Conservation (phyloP, 2,329 filamentous ascomycete genomes). For the Westerdykella aurantiaca region DNA sequence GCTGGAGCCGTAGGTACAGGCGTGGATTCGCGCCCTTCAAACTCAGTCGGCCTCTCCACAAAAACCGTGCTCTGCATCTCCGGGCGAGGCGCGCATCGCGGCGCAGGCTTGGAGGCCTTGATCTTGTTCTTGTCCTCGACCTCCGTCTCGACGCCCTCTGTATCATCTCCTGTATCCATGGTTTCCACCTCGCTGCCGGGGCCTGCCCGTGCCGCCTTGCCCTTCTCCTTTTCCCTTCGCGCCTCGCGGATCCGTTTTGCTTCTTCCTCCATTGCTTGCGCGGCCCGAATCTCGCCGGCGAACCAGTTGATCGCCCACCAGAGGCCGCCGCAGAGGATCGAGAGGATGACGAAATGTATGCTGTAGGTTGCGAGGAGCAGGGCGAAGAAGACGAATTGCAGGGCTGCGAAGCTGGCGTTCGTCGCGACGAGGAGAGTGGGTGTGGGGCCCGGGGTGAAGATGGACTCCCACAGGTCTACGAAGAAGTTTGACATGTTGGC, state of each 20-base stretch:
- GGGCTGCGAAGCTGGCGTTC: slow-evolving; percentile 78
- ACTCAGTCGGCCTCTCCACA: slow-evolving; percentile 23
- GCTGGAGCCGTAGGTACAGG: slow-evolving; percentile 12
- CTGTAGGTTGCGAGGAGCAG: slow-evolving; percentile 79
- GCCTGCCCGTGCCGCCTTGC: slow-evolving; percentile 4
- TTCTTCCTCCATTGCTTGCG: slow-evolving; percentile 46
- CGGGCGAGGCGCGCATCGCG: slow-evolving; percentile 13
- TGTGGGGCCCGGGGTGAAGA: slow-evolving; percentile 89
- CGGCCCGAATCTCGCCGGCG: slow-evolving; percentile 56
- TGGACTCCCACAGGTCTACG: slow-evolving; percentile 77
- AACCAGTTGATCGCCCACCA: slow-evolving; percentile 99
- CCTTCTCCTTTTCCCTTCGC: slow-evolving; percentile 40
- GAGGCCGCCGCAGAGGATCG: slow-evolving; percentile 68
- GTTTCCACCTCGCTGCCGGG: slow-evolving; percentile 29
- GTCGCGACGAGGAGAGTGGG: slow-evolving; percentile 83
- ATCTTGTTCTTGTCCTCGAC: slow-evolving; percentile 22
- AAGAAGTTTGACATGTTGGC: slow-evolving; percentile 49
- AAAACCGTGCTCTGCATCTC: slow-evolving; percentile 34
- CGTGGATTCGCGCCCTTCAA: slow-evolving; percentile 13
- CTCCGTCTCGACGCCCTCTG: slow-evolving; percentile 39
- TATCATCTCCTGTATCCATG: slow-evolving; percentile 43
- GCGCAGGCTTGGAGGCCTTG: slow-evolving; percentile 14
- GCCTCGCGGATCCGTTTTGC: slow-evolving; percentile 42
- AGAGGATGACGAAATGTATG: slow-evolving; percentile 82
- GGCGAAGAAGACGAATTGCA: slow-evolving; percentile 70